Base-by-base conservation (phyloP, 2,329 filamentous ascomycete genomes). In the Cadophora sp. region DNA sequence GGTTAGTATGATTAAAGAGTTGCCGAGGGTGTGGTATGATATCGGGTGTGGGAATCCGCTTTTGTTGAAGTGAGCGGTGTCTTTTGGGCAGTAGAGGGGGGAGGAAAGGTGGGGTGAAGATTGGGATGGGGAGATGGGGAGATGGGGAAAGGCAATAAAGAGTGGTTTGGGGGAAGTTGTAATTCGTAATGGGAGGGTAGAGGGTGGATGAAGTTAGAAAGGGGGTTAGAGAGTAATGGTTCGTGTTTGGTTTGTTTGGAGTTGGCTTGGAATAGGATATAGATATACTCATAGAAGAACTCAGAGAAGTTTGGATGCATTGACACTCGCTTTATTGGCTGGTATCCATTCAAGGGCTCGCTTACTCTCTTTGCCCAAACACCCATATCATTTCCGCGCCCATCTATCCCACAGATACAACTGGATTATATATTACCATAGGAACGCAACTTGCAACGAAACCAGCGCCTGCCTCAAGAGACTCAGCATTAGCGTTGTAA, bases 11-110 rank as follows among this genome's bases (percentile, higher is more conserved):
- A 68, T 69, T 55, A 41, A 39, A 3, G 62, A 71, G 20, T 68
- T 71, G 4, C 69, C 71, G n/a, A 67, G 71, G 63, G 59, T 71
- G 3, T 75, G 72, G 72, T 74, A 66, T 67, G 73, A 75, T 71
- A 50, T 75, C n/a, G 70, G 43, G 16, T 74, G 72, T 68, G 72
- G 72, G 55, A 56, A 68, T 66, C 71, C 71, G 20, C 30, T 27
- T 2, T 51, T 61, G 18, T 36, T 63, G 16, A 30, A 59, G 14
- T 59, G 20, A 45, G 20, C 1, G 24, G 8, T n/a, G 7, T 33
- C 6, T 13, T 41, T 41, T 14, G 20, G 9, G 7, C 4, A 9
- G 24, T 51, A 27, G 20, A 51, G 6, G 22, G 11, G 6, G 11
- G 11, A 24, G 48, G 6, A 48, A n/a, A 2, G 4, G 45, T 39